Conservation (phyloP, 2,329 filamentous ascomycete species). For the Alternaria gansuensis region DNA sequence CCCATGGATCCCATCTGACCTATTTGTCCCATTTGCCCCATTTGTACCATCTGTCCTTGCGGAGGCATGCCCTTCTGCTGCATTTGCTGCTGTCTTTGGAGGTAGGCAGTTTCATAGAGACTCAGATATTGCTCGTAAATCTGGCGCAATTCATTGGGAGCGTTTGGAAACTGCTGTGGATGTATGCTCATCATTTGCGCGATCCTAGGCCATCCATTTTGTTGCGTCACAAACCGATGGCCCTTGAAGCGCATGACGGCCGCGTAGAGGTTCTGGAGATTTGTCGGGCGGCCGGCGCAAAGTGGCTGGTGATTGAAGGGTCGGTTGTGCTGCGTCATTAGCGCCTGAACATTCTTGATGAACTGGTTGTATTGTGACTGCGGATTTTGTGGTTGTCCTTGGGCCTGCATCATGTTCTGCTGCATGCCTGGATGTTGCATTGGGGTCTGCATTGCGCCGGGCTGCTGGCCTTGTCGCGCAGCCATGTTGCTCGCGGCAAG, state of each 20-base stretch:
- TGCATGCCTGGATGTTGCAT: constrained; percentile 44
- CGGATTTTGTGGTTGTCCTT: constrained; percentile 25
- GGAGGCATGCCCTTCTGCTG: constrained; percentile 47
- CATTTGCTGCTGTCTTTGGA: constrained; percentile 62
- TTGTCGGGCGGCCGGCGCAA: constrained; percentile 76
- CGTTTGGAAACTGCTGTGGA: constrained; percentile 63
- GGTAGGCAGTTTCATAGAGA: constrained; percentile 77
- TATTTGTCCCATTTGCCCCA: constrained; percentile 15
- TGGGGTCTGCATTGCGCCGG: constrained; percentile 40
- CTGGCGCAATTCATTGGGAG: constrained; percentile 72
- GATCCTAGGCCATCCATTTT: constrained; percentile 77
- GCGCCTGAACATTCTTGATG: constrained; percentile 76
- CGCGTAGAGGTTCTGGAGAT: constrained; percentile 79
- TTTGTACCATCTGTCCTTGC: constrained; percentile 37
- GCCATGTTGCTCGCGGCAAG: constrained; percentile 52
- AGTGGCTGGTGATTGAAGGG: constrained; percentile 78
- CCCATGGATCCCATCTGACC: constrained; percentile 28
- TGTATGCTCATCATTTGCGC: constrained; percentile 62
- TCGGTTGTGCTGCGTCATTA: constrained; percentile 77
- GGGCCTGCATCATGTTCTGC: constrained; percentile 43
- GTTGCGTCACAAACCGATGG: constrained; percentile 74
- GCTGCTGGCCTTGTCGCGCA: constrained; percentile 50
- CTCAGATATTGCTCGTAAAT: constrained; percentile 79
- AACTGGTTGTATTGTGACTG: constrained; percentile 45
- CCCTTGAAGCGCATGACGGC: constrained; percentile 79